phyloP scores from a whole-genome alignment of 2,329 filamentous ascomycete species.

The Trichothecium roseum region DNA sequence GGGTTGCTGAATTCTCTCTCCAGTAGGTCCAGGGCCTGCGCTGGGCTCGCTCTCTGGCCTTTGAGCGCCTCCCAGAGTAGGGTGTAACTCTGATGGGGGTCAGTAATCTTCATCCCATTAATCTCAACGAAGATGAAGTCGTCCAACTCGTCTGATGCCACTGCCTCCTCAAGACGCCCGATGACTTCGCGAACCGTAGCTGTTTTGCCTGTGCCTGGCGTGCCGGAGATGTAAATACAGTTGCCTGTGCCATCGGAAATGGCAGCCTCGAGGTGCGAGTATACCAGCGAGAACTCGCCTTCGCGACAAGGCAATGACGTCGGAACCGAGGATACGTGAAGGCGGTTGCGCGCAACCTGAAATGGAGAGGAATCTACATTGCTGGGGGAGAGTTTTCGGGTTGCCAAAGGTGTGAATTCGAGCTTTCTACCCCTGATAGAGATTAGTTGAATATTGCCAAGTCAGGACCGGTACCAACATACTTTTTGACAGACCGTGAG shows the following conservation, averaged over 20 bases:
- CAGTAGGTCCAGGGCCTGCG: constrained; percentile 81
- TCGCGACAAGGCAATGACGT: constrained; percentile 84
- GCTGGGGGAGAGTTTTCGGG: constrained; percentile 66
- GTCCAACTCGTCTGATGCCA: constrained; percentile 82
- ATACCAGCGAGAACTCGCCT: constrained; percentile 82
- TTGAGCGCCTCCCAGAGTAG: constrained; percentile 93
- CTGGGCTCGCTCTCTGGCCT: constrained; percentile 82
- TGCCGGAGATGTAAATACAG: constrained; percentile 99
- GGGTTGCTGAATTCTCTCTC: constrained; percentile 90
- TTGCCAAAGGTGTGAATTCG: constrained; percentile 92
- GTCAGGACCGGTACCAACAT: not conserved
- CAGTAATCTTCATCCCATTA: constrained; percentile 99
- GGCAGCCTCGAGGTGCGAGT: constrained; percentile 85
- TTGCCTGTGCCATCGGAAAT: constrained; percentile 89
- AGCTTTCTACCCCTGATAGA: constrained; percentile 49
- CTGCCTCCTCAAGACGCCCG: constrained; percentile 75
- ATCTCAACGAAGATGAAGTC: constrained; percentile 99
- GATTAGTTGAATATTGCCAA: constrained; percentile 25
- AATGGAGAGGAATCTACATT: constrained; percentile 77
- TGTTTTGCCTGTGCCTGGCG: constrained; percentile 93
- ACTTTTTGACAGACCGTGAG: constrained; percentile 20
- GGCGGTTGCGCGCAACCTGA: constrained; percentile 74
- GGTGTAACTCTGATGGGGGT: constrained; percentile 92
- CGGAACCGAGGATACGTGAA: constrained; percentile 92
- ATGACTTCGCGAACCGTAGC: constrained; percentile 95